phyloP scores from a whole-genome alignment of 1,284 basidiomycete species.

The Testicularia cyperi region DNA sequence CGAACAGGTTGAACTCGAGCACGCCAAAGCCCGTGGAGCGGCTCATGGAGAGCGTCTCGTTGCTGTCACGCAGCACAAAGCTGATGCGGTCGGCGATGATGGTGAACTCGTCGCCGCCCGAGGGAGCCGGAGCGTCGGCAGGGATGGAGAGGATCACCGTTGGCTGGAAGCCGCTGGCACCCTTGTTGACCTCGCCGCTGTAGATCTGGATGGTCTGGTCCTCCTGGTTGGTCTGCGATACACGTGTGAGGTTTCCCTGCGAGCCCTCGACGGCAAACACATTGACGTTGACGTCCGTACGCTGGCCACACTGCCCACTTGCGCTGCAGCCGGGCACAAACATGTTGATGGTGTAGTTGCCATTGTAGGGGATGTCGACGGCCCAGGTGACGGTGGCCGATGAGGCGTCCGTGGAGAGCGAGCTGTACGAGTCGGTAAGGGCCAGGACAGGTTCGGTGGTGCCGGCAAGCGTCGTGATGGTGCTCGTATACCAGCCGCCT shows the following conservation, averaged over 20 bases:
- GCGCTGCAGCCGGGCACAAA: conserved; percentile 81
- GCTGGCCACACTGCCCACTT: conserved; percentile 75
- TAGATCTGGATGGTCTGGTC: conserved; percentile 73
- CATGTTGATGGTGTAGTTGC: conserved; percentile 80
- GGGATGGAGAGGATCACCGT: conserved; percentile 47
- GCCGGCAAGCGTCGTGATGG: conserved; percentile 66
- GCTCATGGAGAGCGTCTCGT: conserved; percentile 36
- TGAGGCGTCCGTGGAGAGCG: conserved; percentile 68
- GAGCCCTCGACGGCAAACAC: conserved; percentile 68
- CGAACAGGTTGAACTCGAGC: conserved; percentile 50
- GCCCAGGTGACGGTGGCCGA: conserved; percentile 74
- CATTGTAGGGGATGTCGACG: conserved; percentile 84
- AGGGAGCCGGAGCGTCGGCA: conserved; percentile 64
- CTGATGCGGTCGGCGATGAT: conserved; percentile 68
- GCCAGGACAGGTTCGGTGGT: conserved; percentile 76
- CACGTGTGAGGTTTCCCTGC: conserved; percentile 62
- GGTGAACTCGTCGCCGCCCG: conserved; percentile 71
- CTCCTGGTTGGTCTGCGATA: conserved; percentile 73
- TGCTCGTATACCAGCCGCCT: conserved; percentile 49
- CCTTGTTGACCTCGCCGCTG: conserved; percentile 73
- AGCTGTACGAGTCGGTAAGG: conserved; percentile 70
- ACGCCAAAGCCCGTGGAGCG: conserved; percentile 40
- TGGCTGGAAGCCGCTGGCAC: conserved; percentile 31
- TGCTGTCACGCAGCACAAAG: conserved; percentile 44
- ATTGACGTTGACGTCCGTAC: conserved; percentile 80